Evolutionary conservation across 495 filamentous ascomycete species (phyloP), one percentile per base, ranked within the genome.

Genomic region (Aspergillus hancockii): DNA sequence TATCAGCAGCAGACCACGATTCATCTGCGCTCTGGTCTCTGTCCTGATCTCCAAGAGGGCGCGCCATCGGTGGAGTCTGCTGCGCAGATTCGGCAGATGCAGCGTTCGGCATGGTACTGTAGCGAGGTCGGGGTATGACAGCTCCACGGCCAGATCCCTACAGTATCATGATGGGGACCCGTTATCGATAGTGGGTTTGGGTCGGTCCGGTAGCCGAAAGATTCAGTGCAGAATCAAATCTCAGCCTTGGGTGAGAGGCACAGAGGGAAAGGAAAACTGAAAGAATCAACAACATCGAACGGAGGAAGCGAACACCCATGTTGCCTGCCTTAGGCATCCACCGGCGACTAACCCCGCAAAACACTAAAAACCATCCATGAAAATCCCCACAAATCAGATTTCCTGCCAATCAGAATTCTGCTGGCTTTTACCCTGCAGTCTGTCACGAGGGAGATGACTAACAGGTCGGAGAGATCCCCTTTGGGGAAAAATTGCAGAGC

Each of bases 31-130:
- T 79, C 8, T 73, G 71, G 23, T 76, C 73, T 61, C 61, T 64
- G 40, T 74, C 67, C 21, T 49, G 53, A 52, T 72, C 65, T 14
- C 46, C 66, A 19, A 50, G 31, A 28, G 58, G 63, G 34, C 67
- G 55, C 63, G 66, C 63, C 58, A 66, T 57, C 36, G 74, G 59
- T 47, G 65, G 57, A 67, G 63, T 55, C 52, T 67, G 69, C 25
- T 64, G 63, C 18, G 65, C 53, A 57, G 64, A 56, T 55, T 59
- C 34, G 47, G 62, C 57, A 41, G 63, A 57, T 49, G 62, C 67
- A 65, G 64, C 19, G 70, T 74, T 78, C 72, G 75, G 71, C 73
- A 76, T 78, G 59, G 70, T 73, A 64, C 61, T 70, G 61, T 67
- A 73, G 75, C 74, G 71, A 75, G 70, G 59, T 60, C 57, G 62